Percentiles rank a stretch among this genome's conserved stretches.
phyloP scores from a whole-genome alignment of 2,329 filamentous ascomycete species.

The Xylariomycetidae sp. region DNA sequence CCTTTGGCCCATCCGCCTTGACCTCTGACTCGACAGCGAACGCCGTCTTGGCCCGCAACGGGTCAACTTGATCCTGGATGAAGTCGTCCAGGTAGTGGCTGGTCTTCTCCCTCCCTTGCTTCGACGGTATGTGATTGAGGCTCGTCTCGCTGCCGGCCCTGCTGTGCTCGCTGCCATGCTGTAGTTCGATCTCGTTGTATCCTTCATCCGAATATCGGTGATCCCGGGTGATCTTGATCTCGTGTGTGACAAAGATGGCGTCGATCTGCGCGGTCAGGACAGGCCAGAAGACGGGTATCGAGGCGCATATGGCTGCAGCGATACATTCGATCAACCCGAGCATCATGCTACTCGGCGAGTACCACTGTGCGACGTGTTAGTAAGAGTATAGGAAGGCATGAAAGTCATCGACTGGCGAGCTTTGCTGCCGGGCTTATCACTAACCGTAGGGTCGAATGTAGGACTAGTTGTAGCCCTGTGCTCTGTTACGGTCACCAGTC shows the following conservation, averaged over 20 bases:
- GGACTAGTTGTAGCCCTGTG: constrained; percentile 24
- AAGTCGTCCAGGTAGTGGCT: constrained; percentile 12
- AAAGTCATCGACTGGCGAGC: too few species aligned
- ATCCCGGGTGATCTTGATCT: constrained; percentile 10
- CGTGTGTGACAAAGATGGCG: constrained; percentile 14
- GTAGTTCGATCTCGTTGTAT: constrained; percentile 9
- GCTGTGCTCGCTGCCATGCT: constrained; percentile 3
- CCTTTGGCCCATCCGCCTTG: too few species aligned
- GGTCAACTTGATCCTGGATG: constrained; percentile 11
- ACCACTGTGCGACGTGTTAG: neutral
- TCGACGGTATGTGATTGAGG: too few species aligned
- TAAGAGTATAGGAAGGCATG: too few species aligned
- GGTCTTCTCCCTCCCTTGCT: constrained; percentile 5
- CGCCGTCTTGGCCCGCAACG: constrained; percentile 6
- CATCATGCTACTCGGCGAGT: constrained; percentile 19
- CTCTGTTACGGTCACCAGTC: constrained; percentile 22
- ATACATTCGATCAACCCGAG: constrained; percentile 17
- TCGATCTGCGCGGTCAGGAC: constrained; percentile 9
- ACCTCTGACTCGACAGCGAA: too few species aligned
- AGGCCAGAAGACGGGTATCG: constrained; percentile 15
- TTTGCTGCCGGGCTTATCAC: neutral
- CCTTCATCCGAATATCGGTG: constrained; percentile 4
- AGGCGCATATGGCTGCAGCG: constrained; percentile 14
- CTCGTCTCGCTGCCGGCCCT: too few species aligned
- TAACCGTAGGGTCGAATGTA: constrained; percentile 29